Percentiles rank a stretch among this genome's conserved stretches.
Conservation (phyloP, 2,329 filamentous ascomycete species). For the Colletotrichum cereale region DNA sequence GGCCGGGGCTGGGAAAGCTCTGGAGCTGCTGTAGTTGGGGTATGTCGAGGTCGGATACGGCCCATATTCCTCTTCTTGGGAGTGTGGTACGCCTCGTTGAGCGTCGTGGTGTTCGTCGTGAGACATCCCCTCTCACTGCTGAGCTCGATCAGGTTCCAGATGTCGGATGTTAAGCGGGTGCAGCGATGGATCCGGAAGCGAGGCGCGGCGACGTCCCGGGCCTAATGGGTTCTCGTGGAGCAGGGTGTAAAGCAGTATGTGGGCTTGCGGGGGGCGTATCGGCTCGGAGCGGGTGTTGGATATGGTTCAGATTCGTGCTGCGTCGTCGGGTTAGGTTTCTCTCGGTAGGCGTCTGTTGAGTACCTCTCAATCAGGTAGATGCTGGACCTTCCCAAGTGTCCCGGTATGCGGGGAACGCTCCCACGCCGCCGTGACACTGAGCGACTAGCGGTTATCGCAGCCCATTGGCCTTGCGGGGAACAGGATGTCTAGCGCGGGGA, state of each 20-base stretch:
- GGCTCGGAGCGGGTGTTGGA: neutral
- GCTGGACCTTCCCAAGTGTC: constrained; percentile 44
- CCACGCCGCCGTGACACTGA: constrained; percentile 69
- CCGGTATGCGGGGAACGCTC: constrained; percentile 69
- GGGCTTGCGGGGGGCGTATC: constrained; percentile 23
- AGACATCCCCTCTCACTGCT: constrained; percentile 59
- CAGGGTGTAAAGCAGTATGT: constrained; percentile 26
- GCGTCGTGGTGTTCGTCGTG: constrained; percentile 59
- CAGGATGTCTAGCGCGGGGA: constrained; percentile 21
- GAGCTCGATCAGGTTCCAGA: constrained; percentile 24
- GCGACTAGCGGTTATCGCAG: constrained; percentile 66
- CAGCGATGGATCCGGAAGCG: neutral
- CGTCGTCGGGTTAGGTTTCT: constrained; percentile 17
- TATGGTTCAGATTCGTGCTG: constrained; percentile 4
- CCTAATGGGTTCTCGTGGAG: constrained; percentile 1
- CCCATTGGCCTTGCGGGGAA: constrained; percentile 62
- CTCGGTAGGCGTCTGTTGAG: constrained; percentile 14
- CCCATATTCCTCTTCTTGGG: constrained; percentile 53
- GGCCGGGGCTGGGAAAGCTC: constrained; percentile 39
- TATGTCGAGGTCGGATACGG: constrained; percentile 45
- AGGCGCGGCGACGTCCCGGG: constrained; percentile 8
- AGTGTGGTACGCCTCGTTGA: constrained; percentile 44
- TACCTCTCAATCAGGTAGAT: constrained; percentile 23
- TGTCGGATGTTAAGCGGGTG: constrained; percentile 4
- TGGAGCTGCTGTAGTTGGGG: constrained; percentile 41